A percentile compares a stretch with the other conserved stretches of the same genome.
Conservation (phyloP, 495 filamentous ascomycete species). For the Podospora pseudoanserina region DNA sequence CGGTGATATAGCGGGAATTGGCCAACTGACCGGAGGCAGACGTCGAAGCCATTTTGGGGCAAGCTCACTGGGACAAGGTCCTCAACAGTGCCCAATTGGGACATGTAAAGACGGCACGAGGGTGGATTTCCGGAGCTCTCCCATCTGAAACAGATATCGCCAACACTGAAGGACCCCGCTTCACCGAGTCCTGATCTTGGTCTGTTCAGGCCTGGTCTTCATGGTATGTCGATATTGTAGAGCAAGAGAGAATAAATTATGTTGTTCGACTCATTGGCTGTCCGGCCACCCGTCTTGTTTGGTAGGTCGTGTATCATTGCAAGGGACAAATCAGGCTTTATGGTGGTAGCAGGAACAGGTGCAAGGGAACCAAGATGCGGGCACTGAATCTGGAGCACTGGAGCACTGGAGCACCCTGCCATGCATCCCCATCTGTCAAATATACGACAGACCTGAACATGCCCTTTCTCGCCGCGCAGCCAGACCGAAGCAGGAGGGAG, state of each 20-base stretch:
- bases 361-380: background rate
- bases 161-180: background rate
- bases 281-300: background rate
- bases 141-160: background rate
- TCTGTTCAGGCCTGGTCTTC: too few relatives aligned
- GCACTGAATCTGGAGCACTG: background rate
- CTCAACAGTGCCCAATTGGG: background rate
- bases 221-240: too few relatives aligned
- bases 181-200: background rate
- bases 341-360: slow-evolving; percentile 3
- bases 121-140: background rate
- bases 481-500: background rate
- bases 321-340: slow-evolving; percentile 9
- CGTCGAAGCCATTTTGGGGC: background rate
- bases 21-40: background rate
- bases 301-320: background rate
- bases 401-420: background rate
- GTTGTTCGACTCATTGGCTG: background rate
- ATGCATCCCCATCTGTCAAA: background rate
- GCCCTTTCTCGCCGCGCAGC: background rate
- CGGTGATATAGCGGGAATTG: background rate
- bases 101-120: background rate
- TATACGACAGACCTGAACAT: background rate
- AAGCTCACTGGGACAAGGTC: background rate
- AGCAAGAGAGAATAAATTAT: background rate